Evolutionary conservation across 1,284 basidiomycete genomes (phyloP).

Genomic region (Irpex sp.): DNA sequence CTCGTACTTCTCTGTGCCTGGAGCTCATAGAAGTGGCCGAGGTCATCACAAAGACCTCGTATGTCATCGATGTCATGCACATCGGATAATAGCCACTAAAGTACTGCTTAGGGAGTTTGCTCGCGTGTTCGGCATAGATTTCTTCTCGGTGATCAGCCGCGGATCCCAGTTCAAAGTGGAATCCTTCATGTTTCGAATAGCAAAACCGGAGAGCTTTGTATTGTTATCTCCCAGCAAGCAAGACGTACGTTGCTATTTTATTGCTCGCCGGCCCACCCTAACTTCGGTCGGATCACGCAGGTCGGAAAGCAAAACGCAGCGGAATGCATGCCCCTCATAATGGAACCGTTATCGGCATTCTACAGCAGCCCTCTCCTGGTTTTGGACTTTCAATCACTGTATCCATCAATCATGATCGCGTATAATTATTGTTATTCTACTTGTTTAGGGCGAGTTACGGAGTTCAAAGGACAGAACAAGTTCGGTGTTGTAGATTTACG

Average conservation of each 20-base stretch:
- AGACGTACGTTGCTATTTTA: slow-evolving; percentile 51
- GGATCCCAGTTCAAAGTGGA: slow-evolving; percentile 99
- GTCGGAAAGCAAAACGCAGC: slow-evolving; percentile 97
- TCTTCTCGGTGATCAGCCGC: slow-evolving; percentile 91
- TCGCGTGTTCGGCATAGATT: slow-evolving; percentile 95
- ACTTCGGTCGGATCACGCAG: slow-evolving; percentile 34
- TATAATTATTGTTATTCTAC: slow-evolving; percentile 98
- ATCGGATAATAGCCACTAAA: background rate
- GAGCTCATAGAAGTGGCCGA: slow-evolving; percentile 81
- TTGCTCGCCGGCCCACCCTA: background rate
- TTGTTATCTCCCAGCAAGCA: slow-evolving; percentile 83
- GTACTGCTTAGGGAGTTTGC: slow-evolving; percentile 78
- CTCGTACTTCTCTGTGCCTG: slow-evolving; percentile 64
- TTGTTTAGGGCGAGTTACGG: slow-evolving; percentile 84
- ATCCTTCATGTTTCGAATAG: slow-evolving; percentile 96
- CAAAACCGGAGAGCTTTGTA: slow-evolving; percentile 94
- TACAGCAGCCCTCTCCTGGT: slow-evolving; percentile 91
- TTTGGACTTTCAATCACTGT: slow-evolving; percentile 94
- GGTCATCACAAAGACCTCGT: slow-evolving; percentile 87
- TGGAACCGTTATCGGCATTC: slow-evolving; percentile 92
- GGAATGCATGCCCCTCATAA: slow-evolving; percentile 91
- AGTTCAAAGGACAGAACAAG: slow-evolving; percentile 87
- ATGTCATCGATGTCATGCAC: slow-evolving; percentile 24
- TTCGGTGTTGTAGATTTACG: slow-evolving; percentile 83
- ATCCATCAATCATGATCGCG: slow-evolving; percentile 97